phyloP scores from a whole-genome alignment of 73 alveolate species.

The Halteria grandinella region DNA sequence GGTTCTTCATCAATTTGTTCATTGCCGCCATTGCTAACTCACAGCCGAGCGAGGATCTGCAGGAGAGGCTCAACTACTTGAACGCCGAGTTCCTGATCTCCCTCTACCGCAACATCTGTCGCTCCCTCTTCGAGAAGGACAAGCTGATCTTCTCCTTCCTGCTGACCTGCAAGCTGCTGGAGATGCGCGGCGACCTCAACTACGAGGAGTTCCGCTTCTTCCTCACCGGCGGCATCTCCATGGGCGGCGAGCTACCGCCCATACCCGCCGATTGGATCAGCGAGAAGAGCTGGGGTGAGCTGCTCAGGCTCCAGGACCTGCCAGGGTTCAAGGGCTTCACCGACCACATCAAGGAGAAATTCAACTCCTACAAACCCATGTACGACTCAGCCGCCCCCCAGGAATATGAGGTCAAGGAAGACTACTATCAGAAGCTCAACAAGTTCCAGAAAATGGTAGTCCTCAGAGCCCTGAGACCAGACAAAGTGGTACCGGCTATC shows the following conservation, averaged over 20 bases:
- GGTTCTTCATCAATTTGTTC: slow-evolving; percentile 93
- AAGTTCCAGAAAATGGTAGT: slow-evolving; percentile 87
- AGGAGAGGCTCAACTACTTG: slow-evolving; percentile 87
- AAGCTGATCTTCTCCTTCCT: slow-evolving; percentile 97
- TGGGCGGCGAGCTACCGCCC: slow-evolving; percentile 96
- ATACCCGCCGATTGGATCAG: slow-evolving; percentile 98
- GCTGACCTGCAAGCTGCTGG: slow-evolving; percentile 92
- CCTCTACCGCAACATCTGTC: slow-evolving; percentile 94
- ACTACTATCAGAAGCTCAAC: slow-evolving; percentile 64
- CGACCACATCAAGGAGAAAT: slow-evolving; percentile 78
- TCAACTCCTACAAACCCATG: slow-evolving; percentile 72
- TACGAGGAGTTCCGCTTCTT: slow-evolving; percentile 96
- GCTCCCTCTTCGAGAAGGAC: slow-evolving; percentile 98
- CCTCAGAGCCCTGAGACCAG: slow-evolving; percentile 97
- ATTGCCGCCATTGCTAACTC: slow-evolving; percentile 87
- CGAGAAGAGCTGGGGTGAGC: slow-evolving; percentile 94
- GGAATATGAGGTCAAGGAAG: slow-evolving; percentile 45
- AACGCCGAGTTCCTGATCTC: slow-evolving; percentile 89
- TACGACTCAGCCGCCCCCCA: slow-evolving; percentile 77
- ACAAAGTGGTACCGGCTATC: slow-evolving; percentile 93
- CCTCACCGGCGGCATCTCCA: slow-evolving; percentile 99
- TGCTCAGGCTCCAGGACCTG: slow-evolving; percentile 78
- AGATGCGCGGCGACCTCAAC: slow-evolving; percentile 79
- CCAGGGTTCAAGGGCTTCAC: slow-evolving; percentile 87
- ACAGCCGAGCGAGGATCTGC: slow-evolving; percentile 90